Percentiles rank a stretch among this genome's conserved stretches.
phyloP scores from a whole-genome alignment of 495 filamentous ascomycete species.

The Trichoderma virens region DNA sequence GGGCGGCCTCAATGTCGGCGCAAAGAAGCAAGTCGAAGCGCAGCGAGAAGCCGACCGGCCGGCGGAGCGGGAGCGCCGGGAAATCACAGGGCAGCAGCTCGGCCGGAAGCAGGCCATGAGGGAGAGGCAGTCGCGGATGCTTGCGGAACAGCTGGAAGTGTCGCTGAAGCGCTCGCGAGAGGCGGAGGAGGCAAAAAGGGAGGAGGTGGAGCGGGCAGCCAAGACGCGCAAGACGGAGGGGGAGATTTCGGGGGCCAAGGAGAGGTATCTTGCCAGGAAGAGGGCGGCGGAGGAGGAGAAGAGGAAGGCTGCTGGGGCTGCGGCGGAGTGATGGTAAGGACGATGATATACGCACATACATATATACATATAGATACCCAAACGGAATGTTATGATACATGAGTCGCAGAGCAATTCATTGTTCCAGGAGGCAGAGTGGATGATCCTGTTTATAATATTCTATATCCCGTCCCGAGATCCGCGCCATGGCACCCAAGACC shows the following conservation, averaged over 20 bases:
- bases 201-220: constrained; percentile 60
- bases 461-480: not conserved
- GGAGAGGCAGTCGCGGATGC: constrained; percentile 78
- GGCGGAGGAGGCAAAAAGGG: constrained; percentile 63
- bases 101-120: constrained; percentile 53
- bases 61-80: constrained; percentile 15
- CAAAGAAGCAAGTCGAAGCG: constrained; percentile 42
- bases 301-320: constrained; percentile 30
- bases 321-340: not conserved
- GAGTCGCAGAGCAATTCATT: no score
- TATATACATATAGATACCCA: not conserved
- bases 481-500: not conserved
- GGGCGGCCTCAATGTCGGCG: constrained; percentile 77
- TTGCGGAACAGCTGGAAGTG: constrained; percentile 74
- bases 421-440: constrained; percentile 1
- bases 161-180: constrained; percentile 63
- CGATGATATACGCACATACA: not conserved
- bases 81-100: constrained; percentile 16
- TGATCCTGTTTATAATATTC: not conserved
- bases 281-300: constrained; percentile 65
- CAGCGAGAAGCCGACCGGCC: constrained; percentile 28
- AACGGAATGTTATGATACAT: not conserved
- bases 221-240: constrained; percentile 66
- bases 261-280: constrained; percentile 82
- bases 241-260: constrained; percentile 80